Conservation (phyloP, 2,329 filamentous ascomycete species). For the Fusarium zealandicum region DNA sequence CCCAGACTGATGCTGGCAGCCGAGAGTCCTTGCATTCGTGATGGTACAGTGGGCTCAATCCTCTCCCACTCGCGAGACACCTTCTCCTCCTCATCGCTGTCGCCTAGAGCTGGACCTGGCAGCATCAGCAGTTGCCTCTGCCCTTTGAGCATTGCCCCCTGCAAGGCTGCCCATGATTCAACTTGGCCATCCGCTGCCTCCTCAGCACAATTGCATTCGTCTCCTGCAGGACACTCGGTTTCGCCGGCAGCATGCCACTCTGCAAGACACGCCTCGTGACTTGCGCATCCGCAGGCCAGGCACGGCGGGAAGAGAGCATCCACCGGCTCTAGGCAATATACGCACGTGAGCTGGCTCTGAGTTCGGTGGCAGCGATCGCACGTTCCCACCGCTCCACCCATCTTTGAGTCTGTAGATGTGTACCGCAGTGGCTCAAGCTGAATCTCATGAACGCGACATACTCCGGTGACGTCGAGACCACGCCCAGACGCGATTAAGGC, state of each 20-base stretch:
- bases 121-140: constrained; percentile 37
- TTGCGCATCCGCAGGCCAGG: constrained; percentile 68
- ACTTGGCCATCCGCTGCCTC: constrained; percentile 64
- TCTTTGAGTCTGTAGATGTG: constrained; percentile 48
- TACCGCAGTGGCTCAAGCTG: constrained; percentile 67
- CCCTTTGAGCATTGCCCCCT: constrained; percentile 48
- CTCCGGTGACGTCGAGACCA: constrained; percentile 68
- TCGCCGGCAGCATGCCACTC: constrained; percentile 67
- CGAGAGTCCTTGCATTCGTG: constrained; percentile 38
- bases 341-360: constrained; percentile 66
- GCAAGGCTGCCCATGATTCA: constrained; percentile 65
- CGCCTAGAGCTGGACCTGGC: constrained; percentile 42
- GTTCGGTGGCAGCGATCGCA: constrained; percentile 60
- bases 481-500: constrained; percentile 59
- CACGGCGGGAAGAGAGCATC: constrained; percentile 67
- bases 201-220: constrained; percentile 68
- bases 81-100: constrained; percentile 42
- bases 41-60: constrained; percentile 35
- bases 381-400: constrained; percentile 58
- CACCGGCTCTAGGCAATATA: constrained; percentile 68
- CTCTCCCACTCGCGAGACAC: constrained; percentile 41
- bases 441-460: constrained; percentile 68
- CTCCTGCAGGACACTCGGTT: constrained; percentile 66
- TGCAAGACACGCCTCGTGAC: constrained; percentile 64
- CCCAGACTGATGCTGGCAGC: constrained; percentile 58